Evolutionary conservation across 148 eudicot genomes (phyloP).

Genomic region (Vaccinium myrtillus): DNA sequence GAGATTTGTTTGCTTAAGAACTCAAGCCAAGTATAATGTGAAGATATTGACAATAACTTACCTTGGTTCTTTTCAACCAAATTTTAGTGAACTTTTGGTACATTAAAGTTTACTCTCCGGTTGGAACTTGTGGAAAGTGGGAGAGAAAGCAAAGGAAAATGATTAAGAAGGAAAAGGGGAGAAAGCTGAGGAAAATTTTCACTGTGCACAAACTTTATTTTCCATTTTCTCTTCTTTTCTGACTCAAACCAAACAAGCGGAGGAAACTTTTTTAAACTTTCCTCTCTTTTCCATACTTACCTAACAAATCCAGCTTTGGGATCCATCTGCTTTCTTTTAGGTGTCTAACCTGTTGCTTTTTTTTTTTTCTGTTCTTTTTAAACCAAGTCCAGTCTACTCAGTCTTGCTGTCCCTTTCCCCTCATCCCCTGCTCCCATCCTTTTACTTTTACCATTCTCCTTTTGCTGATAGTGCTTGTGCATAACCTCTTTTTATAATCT

Average conservation of each 20-base stretch:
- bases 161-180: too few relatives aligned
- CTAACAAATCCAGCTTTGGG: neutral
- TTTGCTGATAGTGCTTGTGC: neutral
- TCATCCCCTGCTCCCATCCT: neutral
- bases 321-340: neutral
- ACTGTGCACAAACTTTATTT: too few relatives aligned
- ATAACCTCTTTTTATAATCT: neutral
- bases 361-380: neutral
- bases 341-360: neutral
- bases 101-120: neutral
- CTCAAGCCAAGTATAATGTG: neutral
- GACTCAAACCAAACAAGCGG: too few relatives aligned
- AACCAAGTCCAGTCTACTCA: neutral
- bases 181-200: too few relatives aligned
- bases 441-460: neutral
- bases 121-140: too few relatives aligned
- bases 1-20: neutral
- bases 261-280: too few relatives aligned
- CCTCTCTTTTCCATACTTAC: too few relatives aligned
- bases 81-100: neutral
- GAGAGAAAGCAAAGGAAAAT: too few relatives aligned
- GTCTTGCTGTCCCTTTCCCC: neutral
- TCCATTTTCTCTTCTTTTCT: too few relatives aligned
- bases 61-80: neutral
- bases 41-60: neutral